Evolutionary conservation across 2,329 filamentous ascomycete genomes (phyloP), one percentile per base, ranked within the genome.

Genomic region (Colletotrichum australisinense): DNA sequence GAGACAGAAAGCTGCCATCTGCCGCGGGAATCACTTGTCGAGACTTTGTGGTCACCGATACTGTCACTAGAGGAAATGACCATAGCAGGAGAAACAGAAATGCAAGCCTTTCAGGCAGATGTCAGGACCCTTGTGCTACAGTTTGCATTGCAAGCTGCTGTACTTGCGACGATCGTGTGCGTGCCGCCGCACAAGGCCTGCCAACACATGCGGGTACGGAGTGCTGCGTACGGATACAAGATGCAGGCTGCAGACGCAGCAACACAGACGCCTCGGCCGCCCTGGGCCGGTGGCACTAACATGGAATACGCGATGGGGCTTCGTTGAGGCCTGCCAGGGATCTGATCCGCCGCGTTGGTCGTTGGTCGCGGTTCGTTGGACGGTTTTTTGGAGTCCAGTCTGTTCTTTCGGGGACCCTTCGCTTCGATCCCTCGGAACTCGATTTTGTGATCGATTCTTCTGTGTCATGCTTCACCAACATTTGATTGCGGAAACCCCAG

Each of bases 1-100:
- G 70, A 70, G 66, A 73, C 70, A 56, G 22, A 64, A 28, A 60
- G 24, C 67, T 73, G 67, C 67, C 70, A 73, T 22, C 53, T 9
- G 26, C 67, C 62, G 35, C 19, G 9, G 35, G n/a, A 24, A 5
- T 14, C 42, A 70, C 56, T 26, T 55, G 52, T 58, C 58, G 22
- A 63, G 35, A 49, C 14, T 28, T 38, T 38, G 35, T 63, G 49
- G n/a, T 70, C 60, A 14, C 64, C 24, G 35, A 53, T 55, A 60
- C 69, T 70, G 55, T 57, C 60, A 7, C 46, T 30, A 28, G 56
- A 32, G 58, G 26, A 30, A 63, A 56, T 8, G 49, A 14, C 49
- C 19, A 28, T 16, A 8, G 22, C 26, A 14, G 42, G 28, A 24
- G 16, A 19, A 22, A 32, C 46, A 62, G 32, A n/a, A 32, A 42